A percentile compares a stretch with the other conserved stretches of the same genome.
Evolutionary conservation across 2,329 filamentous ascomycete genomes (phyloP).

Genomic region (Talaromyces rugulosus): DNA sequence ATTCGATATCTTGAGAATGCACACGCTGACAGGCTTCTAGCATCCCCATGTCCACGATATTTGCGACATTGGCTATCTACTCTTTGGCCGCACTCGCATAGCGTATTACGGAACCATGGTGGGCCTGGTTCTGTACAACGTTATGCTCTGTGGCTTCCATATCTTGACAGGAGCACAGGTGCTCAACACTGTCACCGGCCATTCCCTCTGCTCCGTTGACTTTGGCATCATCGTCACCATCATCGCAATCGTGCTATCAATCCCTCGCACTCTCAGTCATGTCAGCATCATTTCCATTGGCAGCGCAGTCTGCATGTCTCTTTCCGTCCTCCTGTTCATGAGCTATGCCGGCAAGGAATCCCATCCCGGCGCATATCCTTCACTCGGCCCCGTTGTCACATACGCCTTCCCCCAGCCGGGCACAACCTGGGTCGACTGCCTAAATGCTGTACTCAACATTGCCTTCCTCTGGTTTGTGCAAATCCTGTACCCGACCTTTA

Average conservation of each 20-base stretch:
- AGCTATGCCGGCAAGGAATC: slow-evolving; percentile 46
- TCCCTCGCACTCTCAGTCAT: slow-evolving; percentile 44
- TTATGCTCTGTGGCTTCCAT: slow-evolving; percentile 49
- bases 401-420: slow-evolving; percentile 46
- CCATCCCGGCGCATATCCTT: slow-evolving; percentile 44
- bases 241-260: slow-evolving; percentile 45
- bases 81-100: slow-evolving; percentile 40
- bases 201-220: slow-evolving; percentile 46
- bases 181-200: slow-evolving; percentile 46
- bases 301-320: slow-evolving; percentile 42
- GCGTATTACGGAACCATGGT: slow-evolving; percentile 45
- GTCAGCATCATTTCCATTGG: slow-evolving; percentile 48
- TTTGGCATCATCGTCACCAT: slow-evolving; percentile 45
- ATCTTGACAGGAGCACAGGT: slow-evolving; percentile 47
- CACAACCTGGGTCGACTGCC: slow-evolving; percentile 44
- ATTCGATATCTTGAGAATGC: not conserved
- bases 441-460: slow-evolving; percentile 50
- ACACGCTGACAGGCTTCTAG: not conserved
- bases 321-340: slow-evolving; percentile 48
- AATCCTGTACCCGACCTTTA: slow-evolving; percentile 50
- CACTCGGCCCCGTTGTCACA: slow-evolving; percentile 41
- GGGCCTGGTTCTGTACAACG: slow-evolving; percentile 49
- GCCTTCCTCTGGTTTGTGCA: slow-evolving; percentile 50
- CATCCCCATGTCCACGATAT: not conserved
- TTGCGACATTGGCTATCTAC: slow-evolving; percentile 46